Evolutionary conservation across 345 rosid genomes (phyloP), one percentile per base, ranked within the genome.

Genomic region (Hirschfeldia incana): DNA sequence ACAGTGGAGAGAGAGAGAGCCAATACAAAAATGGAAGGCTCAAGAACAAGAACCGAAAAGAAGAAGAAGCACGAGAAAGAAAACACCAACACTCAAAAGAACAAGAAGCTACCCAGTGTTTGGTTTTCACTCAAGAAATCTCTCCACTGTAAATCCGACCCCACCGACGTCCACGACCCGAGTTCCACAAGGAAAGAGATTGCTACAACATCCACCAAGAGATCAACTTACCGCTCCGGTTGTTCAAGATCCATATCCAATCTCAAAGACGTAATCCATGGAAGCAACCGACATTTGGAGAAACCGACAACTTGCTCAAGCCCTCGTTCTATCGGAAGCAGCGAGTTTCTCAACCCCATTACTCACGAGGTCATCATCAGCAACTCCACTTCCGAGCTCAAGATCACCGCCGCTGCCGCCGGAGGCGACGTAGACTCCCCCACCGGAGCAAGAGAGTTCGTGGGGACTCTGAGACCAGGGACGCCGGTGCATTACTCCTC

Each of bases 311-410:
- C 94, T n/a, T 89, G 94, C 67, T 94, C 97, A 71, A 94, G 98
- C 67, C 98, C 98, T 69, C 89, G 98, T 81, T 94, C 98, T 66
- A 91, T 94, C 6, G 98, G 98, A 42, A 94, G 98, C 90, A 92
- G 91, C 83, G 98, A 94, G 90, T 92, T 94, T 78, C 92, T 92
- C 32, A 94, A 94, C 84, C 98, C 98, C 68, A 89, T 94, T 33
- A 88, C 97, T 76, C 98, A 94, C 79, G 98, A 94, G 70, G 97
- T 94, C 26, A 87, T 94, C 66, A 80, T 94, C 39, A 88, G 94
- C 67, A 90, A 85, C 88, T 89, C 98, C 49, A 87, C 89, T 58
- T 94, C 94, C 75, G 97, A 92, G 92, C 95, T 94, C 63, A 94
- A 92, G 85, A 94, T 94, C 86, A 91, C 91, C 9, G 65, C 77